A percentile compares a stretch with the other conserved stretches of the same genome.
phyloP scores from a whole-genome alignment of 139 green algal species.

The Chlorella ohadii region DNA sequence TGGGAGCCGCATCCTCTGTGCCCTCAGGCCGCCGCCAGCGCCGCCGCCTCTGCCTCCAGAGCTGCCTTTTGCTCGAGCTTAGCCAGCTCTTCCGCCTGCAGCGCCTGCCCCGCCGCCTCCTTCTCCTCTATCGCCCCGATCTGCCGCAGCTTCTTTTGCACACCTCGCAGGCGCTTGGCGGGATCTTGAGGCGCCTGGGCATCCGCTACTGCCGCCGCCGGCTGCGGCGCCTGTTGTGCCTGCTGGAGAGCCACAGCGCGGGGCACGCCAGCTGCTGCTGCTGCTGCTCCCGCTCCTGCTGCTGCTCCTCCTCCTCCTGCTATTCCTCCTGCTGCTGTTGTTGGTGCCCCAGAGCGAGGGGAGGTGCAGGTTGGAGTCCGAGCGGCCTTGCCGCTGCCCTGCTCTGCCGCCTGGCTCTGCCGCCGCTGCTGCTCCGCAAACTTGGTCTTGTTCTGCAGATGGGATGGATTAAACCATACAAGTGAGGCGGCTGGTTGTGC shows the following conservation, averaged over 20 bases:
- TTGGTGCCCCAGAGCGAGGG: too few relatives aligned
- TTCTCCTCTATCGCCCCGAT: conserved; percentile 3
- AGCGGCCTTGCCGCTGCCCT: not conserved
- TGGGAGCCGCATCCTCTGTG: too few relatives aligned
- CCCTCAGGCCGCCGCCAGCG: not conserved
- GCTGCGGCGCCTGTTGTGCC: conserved; percentile 2
- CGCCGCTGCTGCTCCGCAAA: not conserved
- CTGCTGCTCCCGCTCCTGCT: not conserved
- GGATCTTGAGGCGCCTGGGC: conserved; percentile 5
- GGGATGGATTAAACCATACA: too few relatives aligned
- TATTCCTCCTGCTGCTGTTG: not conserved
- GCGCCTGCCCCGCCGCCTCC: not conserved
- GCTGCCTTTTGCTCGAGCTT: not conserved
- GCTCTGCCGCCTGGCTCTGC: not conserved
- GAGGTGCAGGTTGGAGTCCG: not conserved
- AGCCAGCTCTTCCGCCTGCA: conserved; percentile 4
- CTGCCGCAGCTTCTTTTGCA: conserved; percentile 40
- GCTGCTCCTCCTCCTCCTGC: not conserved
- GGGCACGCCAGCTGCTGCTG: not conserved
- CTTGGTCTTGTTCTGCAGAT: not conserved
- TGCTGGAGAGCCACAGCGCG: conserved; percentile 4
- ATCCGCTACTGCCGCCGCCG: not conserved
- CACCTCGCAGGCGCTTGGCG: not conserved
- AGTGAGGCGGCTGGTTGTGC: too few relatives aligned
- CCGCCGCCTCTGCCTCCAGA: conserved; percentile 5